A percentile compares a stretch with the other conserved stretches of the same genome.
Evolutionary conservation across 345 rosid species (phyloP).

Genomic region (Corchorus olitorius): DNA sequence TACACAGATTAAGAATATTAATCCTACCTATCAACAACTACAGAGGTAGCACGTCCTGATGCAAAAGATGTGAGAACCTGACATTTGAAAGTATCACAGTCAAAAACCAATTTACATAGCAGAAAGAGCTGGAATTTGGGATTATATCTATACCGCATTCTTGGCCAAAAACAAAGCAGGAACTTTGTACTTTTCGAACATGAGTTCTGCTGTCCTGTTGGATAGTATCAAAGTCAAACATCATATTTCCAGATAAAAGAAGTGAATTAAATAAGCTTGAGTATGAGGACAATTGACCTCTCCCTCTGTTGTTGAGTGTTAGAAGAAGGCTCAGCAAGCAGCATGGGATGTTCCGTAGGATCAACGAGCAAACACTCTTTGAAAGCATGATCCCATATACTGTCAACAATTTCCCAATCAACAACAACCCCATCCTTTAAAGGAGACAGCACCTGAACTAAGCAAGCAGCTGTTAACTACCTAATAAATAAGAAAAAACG

Average conservation of each 20-base stretch:
- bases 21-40: constrained; percentile 87
- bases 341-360: constrained; percentile 95
- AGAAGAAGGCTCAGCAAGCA: constrained; percentile 91
- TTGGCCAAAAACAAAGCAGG: constrained; percentile 99
- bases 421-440: constrained; percentile 88
- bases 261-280: background rate
- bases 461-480: constrained; percentile 18
- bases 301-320: constrained; percentile 93
- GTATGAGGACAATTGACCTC: constrained; percentile 42
- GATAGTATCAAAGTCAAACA: constrained; percentile 7
- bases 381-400: constrained; percentile 97
- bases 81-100: constrained; percentile 28
- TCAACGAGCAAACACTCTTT: constrained; percentile 81
- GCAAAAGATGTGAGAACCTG: constrained; percentile 99
- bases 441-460: constrained; percentile 74
- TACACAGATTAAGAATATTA: constrained; percentile 9
- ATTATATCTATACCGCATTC: constrained; percentile 65
- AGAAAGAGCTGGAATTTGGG: background rate
- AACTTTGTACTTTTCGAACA: constrained; percentile 95
- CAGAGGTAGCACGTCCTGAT: constrained; percentile 96
- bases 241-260: background rate
- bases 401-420: constrained; percentile 96
- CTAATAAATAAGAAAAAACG: constrained; percentile 10
- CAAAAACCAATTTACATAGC: constrained; percentile 14
- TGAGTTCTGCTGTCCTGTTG: constrained; percentile 67